phyloP scores from a whole-genome alignment of 495 filamentous ascomycete species.

The Penicillium soppii region DNA sequence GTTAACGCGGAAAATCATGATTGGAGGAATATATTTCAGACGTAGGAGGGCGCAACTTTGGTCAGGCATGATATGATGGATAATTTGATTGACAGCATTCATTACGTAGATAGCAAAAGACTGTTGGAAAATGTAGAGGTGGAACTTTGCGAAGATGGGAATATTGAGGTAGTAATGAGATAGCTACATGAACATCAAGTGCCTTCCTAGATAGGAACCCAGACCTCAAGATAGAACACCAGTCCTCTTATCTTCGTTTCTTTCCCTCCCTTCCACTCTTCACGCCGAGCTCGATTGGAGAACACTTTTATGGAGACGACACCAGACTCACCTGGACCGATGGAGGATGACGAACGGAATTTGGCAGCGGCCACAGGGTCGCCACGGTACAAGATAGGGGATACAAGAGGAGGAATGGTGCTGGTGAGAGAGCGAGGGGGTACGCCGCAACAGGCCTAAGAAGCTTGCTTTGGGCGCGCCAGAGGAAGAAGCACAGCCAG shows the following conservation, averaged over 20 bases:
- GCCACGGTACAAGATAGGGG: background rate
- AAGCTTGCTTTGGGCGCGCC: slow-evolving; percentile 1
- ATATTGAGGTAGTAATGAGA: too few relatives aligned
- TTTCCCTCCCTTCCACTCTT: background rate
- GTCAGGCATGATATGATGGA: too few relatives aligned
- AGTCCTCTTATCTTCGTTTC: background rate
- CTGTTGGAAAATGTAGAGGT: too few relatives aligned
- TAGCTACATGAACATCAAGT: too few relatives aligned
- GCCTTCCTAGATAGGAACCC: too few relatives aligned
- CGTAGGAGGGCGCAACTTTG: too few relatives aligned
- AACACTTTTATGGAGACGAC: background rate
- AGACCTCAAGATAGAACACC: too few relatives aligned
- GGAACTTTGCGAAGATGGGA: too few relatives aligned
- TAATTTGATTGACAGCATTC: too few relatives aligned
- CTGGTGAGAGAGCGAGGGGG: slow-evolving; percentile 2
- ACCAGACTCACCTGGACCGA: slow-evolving; percentile 4
- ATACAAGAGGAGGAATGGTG: background rate
- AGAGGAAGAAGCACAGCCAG: background rate
- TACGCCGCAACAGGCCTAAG: background rate
- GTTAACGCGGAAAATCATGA: too few relatives aligned
- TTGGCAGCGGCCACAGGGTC: background rate
- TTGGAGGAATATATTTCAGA: too few relatives aligned
- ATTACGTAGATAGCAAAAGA: too few relatives aligned
- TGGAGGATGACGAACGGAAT: background rate
- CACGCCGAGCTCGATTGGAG: background rate